phyloP scores from a whole-genome alignment of 805 yeast species.

The Hanseniaspora guilliermondii region DNA sequence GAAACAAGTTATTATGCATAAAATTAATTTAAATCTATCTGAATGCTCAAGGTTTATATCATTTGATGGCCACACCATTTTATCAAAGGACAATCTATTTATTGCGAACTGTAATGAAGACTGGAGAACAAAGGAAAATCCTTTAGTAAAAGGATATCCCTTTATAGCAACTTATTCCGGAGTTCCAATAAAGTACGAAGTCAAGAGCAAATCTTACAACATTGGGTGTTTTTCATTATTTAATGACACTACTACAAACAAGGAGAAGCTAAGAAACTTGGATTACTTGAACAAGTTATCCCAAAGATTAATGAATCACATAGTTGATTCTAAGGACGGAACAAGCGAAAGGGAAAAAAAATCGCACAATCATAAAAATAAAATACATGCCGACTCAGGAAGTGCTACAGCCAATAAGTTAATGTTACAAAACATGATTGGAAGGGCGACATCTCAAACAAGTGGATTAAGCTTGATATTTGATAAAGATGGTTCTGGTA shows the following conservation, averaged over 20 bases:
- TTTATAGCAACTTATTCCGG: slow-evolving; percentile 51
- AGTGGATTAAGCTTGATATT: slow-evolving; percentile 32
- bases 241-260: slow-evolving; percentile 34
- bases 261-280: slow-evolving; percentile 29
- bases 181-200: slow-evolving; percentile 38
- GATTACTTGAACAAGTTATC: slow-evolving; percentile 30
- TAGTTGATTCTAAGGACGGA: neutral
- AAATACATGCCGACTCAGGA: slow-evolving; percentile 8
- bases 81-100: slow-evolving; percentile 44
- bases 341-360: neutral
- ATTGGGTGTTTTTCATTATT: slow-evolving; percentile 52
- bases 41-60: slow-evolving; percentile 45
- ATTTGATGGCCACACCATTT: slow-evolving; percentile 55
- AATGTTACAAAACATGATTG: slow-evolving; percentile 30
- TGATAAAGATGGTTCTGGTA: slow-evolving; percentile 55
- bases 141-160: slow-evolving; percentile 52
- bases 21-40: slow-evolving; percentile 36
- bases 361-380: slow-evolving; percentile 12
- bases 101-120: slow-evolving; percentile 50
- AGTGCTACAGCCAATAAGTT: slow-evolving; percentile 21
- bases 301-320: slow-evolving; percentile 32
- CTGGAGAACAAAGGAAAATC: slow-evolving; percentile 56
- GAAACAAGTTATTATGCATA: slow-evolving; percentile 39
- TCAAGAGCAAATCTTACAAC: slow-evolving; percentile 26
- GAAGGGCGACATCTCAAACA: slow-evolving; percentile 45